Evolutionary conservation across 139 green algal genomes (phyloP), one percentile per base, ranked within the genome.

Genomic region (Zygnema circumcarinatum): DNA sequence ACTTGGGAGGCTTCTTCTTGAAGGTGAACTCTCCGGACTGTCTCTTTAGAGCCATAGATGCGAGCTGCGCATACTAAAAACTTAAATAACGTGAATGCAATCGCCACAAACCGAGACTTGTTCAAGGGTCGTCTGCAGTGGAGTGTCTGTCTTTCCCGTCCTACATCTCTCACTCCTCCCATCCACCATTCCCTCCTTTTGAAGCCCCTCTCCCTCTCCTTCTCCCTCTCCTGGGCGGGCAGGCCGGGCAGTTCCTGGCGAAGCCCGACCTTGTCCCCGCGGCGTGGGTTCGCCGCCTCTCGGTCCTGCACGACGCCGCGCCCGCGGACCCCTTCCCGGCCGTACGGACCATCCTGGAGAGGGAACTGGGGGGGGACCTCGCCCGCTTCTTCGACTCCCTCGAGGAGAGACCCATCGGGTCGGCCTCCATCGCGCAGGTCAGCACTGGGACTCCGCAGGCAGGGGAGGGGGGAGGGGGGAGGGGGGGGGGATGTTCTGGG

Each of bases 361-460:
- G 53, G 31, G 87, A 91, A 68, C 83, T 91, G 31, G 83, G 76
- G 29, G 16, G 32, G 1, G 32, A 21, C 21, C 21, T 91, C 36
- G 83, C 69, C 21, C 32, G 53, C 25, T 38, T 91, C 16, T 92
- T 92, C 32, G 38, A 80, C 1, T 31, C 33, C 20, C 68, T 92
- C 33, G 69, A 89, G 32, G 79, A 85, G 2, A 22, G 36, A 29
- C 89, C 89, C 0, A 47, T 92, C 7, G 89, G 87, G 21, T 89
- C 79, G n/a, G 89, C 89, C 2, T 92, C 87, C 47, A 32, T 92
- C 39, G 89, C 89, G 2, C 89, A 92, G 81, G 89, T 90, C 20
- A 16, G 76, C 47, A 76, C 7, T 25, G 3, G 35, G 69, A n/a
- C n/a, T 72, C 56, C 29, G 56, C 56, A 29, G 56, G 56, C 25